A percentile compares a stretch with the other conserved stretches of the same genome.
phyloP scores from a whole-genome alignment of 2,329 filamentous ascomycete genomes.

The Claviceps sp. region DNA sequence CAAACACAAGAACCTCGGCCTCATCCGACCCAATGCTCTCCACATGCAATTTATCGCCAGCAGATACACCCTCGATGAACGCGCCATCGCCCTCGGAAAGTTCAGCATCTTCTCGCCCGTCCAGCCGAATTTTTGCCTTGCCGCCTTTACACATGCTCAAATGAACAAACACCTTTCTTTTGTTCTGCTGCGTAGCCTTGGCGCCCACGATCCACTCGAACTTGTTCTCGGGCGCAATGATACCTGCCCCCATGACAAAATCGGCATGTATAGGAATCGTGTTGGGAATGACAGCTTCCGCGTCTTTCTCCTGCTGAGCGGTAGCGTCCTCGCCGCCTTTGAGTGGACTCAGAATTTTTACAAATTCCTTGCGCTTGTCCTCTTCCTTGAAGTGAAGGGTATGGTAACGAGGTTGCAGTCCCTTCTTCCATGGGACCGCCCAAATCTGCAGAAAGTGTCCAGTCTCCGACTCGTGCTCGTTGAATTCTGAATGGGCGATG shows the following conservation, averaged over 20 bases:
- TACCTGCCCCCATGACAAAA: slow-evolving; percentile 67
- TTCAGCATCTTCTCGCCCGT: slow-evolving; percentile 48
- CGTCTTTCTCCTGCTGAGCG: slow-evolving; percentile 47
- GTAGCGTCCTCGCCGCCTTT: slow-evolving; percentile 52
- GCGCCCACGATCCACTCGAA: slow-evolving; percentile 64
- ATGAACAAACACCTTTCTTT: slow-evolving; percentile 69
- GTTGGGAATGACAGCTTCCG: slow-evolving; percentile 44
- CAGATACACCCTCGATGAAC: slow-evolving; percentile 53
- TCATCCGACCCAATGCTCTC: slow-evolving; percentile 57
- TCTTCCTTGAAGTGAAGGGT: slow-evolving; percentile 61
- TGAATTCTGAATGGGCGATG: slow-evolving; percentile 71
- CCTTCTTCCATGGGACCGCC: slow-evolving; percentile 64
- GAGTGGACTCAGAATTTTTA: slow-evolving; percentile 64
- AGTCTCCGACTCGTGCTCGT: slow-evolving; percentile 55
- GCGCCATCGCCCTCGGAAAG: slow-evolving; percentile 70
- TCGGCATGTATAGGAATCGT: slow-evolving; percentile 78
- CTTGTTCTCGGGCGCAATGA: slow-evolving; percentile 49
- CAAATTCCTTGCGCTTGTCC: slow-evolving; percentile 55
- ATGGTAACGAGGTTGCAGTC: slow-evolving; percentile 63
- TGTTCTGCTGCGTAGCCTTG: slow-evolving; percentile 33
- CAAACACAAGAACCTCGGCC: slow-evolving; percentile 55
- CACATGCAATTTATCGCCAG: slow-evolving; percentile 49
- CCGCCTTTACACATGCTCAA: slow-evolving; percentile 68
- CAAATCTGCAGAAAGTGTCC: slow-evolving; percentile 86
- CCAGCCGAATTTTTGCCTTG: slow-evolving; percentile 57